Base-by-base conservation (phyloP, 139 green algal species). In the Coelastrella sp. region DNA sequence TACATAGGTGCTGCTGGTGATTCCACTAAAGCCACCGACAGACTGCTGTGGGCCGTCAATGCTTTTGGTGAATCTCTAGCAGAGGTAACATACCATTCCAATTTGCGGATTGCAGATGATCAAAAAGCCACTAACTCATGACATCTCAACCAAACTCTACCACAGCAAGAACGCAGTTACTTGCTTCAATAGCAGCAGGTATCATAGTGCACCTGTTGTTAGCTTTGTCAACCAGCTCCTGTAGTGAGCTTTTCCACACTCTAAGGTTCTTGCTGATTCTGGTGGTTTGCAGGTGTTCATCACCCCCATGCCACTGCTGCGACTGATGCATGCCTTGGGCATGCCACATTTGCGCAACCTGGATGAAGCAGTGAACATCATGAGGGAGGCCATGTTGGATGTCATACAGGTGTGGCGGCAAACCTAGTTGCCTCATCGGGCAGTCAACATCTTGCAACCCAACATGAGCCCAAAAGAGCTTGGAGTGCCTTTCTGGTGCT, bases 221-320 rank as follows among this genome's bases (percentile, higher is more conserved):
- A 53, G 8, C 45, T 11, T 53, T 53, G 45, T 11, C 8, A 53
- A 8, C 45, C 45, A 8, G 11, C 45, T 11, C 45, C 11, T 11
- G 11, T 11, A 53, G 8, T 8, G 45, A 9, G 11, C 11, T 57
- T 57, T 13, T 57, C 11, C 45, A 57, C 11, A 21, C 45, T 11
- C 11, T 53, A 8, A 53, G 11, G 8, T 53, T 21, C 11, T 8
- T 11, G 8, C 8, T 11, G 45, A 53, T 53, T 53, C 45, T 53
- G 62, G 38, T 2, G 8, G 7, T 40, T 35, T 83, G 8, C 19
- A 92, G 53, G 85, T 96, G 64, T 96, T 96, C 86, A 95, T 96
- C 77, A 95, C 92, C 8, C 93, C 93, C 17, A 89, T 96, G 86
- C 90, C 90, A 2, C 69, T 96, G 82, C 90, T 96, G 48, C 89